Evolutionary conservation across 176 grass and related monocot genomes (phyloP), one percentile per base, ranked within the genome.

Genomic region (Zea luxurians): DNA sequence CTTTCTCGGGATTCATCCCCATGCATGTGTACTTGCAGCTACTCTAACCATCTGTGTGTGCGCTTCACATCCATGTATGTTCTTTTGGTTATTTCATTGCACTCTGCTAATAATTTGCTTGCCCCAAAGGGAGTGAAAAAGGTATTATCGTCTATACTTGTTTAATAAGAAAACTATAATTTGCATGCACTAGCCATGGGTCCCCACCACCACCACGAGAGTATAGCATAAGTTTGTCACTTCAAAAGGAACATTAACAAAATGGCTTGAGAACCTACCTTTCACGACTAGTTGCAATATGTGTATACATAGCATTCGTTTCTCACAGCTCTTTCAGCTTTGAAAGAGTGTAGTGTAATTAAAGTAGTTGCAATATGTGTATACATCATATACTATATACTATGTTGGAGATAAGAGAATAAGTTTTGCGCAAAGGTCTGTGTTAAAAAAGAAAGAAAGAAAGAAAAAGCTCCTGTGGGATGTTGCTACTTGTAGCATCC

Each of bases 141-240:
- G 86, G 83, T 82, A 88, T 79, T 81, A 64, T 63, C 75, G 47
- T 80, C 78, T 78, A 81, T 68, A 61, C 84, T 88, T 74, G 72
- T 84, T 85, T 72, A 38, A 74, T 88, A 63, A 11, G 75, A 85
- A 93, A 86, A 84, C 49, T 72, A 85, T 77, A 58, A 72, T 91
- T 75, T 93, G 81, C 66, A 83, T 53, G 87, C 66, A 83, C 78
- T 83, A 85, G 77, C 20, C 83, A 76, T 93, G 90, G 78, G 83
- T 52, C 90, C 90, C 77, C 42, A 78, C 58, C 79, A 80, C 83
- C 88, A 93, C 85, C 80, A 87, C 48, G 67, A 82, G 89, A 88
- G 87, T 79, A 93, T 90, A 93, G 85, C 87, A 89, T 89, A 89
- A 81, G 84, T 84, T 76, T 90, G 85, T 92, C 93, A 88, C 88